Percentiles rank a stretch among this genome's conserved stretches.
These are phyloP conservation scores for Colletotrichum eremochloae DNA, from an alignment of 2,329 filamentous ascomycete species.

Conservation along the genomic window DNA sequence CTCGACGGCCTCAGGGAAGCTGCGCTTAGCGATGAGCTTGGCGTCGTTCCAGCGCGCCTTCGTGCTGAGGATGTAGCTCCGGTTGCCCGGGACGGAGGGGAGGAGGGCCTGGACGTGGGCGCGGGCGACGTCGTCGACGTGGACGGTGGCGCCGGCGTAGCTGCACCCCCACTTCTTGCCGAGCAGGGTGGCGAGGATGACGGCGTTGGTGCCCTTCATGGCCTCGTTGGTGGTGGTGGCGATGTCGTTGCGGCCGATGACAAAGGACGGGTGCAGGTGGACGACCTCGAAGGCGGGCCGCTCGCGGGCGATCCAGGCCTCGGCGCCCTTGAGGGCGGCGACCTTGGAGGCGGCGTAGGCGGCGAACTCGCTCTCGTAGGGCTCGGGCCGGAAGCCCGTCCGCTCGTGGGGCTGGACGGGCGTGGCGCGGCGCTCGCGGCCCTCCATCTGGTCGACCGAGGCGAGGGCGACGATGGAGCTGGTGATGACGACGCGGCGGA, in stretches of 20 bases:
- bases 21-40: conserved; percentile 52
- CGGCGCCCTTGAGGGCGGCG: conserved; percentile 50
- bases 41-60: conserved; percentile 53
- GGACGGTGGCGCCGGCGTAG: conserved; percentile 50
- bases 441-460: conserved; percentile 35
- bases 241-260: conserved; percentile 54
- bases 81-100: conserved; percentile 48
- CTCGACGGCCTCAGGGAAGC: conserved; percentile 44
- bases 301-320: conserved; percentile 50
- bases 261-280: conserved; percentile 53
- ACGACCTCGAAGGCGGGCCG: conserved; percentile 53
- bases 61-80: conserved; percentile 49
- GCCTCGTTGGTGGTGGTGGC: conserved; percentile 47
- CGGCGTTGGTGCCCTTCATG: conserved; percentile 52
- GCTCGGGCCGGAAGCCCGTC: conserved; percentile 34
- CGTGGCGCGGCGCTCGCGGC: conserved; percentile 14
- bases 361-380: conserved; percentile 46
- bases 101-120: conserved; percentile 55
- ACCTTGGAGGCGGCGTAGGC: conserved; percentile 55
- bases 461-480: conserved; percentile 60
- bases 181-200: conserved; percentile 51
- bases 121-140: conserved; percentile 55
- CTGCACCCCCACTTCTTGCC: conserved; percentile 46
- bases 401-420: conserved; percentile 24
- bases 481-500: conserved; percentile 62